Evolutionary conservation across 2,329 filamentous ascomycete species (phyloP).

Genomic region (Penicillium sp.): DNA sequence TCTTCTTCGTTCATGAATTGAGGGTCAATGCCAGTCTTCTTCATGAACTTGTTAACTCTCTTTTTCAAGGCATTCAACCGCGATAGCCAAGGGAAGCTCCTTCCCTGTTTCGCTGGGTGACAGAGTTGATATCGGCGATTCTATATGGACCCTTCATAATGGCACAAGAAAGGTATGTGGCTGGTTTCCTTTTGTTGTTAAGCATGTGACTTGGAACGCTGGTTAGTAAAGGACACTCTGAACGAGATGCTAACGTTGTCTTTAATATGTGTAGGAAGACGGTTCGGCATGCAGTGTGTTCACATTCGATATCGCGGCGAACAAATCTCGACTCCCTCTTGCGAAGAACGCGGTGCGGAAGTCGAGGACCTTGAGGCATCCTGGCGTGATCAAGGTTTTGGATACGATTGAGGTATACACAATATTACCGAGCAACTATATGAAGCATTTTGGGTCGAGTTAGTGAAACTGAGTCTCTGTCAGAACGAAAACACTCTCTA

Average conservation of each 20-base stretch:
- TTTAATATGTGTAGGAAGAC: constrained; percentile 69
- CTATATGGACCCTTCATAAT: constrained; percentile 96
- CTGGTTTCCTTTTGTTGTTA: neutral
- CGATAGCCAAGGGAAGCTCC: constrained; percentile 90
- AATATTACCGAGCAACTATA: neutral
- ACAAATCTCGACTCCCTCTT: constrained; percentile 78
- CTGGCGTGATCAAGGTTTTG: constrained; percentile 89
- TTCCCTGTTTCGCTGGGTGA: constrained; percentile 95
- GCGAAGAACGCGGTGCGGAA: constrained; percentile 95
- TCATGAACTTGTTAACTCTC: too few relatives aligned
- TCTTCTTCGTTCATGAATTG: too few relatives aligned
- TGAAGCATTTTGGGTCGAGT: neutral
- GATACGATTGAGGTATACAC: constrained; percentile 82
- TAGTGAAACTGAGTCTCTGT: constrained; percentile 14
- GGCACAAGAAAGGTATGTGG: constrained; percentile 77
- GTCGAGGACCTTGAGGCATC: constrained; percentile 87
- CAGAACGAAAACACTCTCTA: constrained; percentile 95
- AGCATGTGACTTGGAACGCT: neutral
- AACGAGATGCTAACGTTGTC: constrained; percentile 13
- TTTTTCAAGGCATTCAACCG: too few relatives aligned
- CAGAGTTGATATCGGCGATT: constrained; percentile 85
- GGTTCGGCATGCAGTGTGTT: constrained; percentile 94
- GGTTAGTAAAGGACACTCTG: neutral
- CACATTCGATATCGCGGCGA: constrained; percentile 83
- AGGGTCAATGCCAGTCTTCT: too few relatives aligned